Evolutionary conservation across 129 eudicot genomes (phyloP).

Genomic region (sunflower (Helianthus annuus)): HanXRQr2.0-SUNRISE NC_035447.2:32012193-32012692

Average conservation of each 20-base stretch:
- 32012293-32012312: conserved; percentile 87
- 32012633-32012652: no score
- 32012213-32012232: conserved; percentile 99
- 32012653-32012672: no score
- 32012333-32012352: conserved; percentile 93
- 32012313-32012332: conserved; percentile 66
- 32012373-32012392: conserved; percentile 8
- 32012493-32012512: neutral
- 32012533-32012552: neutral
- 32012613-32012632: no score
- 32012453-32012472: neutral
- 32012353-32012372: conserved; percentile 44
- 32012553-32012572: neutral
- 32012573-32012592: no score
- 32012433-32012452: neutral
- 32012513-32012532: neutral
- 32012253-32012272: conserved; percentile 74
- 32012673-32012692: no score
- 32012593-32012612: no score
- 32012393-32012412: neutral
- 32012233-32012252: conserved; percentile 94
- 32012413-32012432: neutral
- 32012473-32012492: neutral
- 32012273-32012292: conserved; percentile 78
- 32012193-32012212: conserved; percentile 1